Conservation (phyloP, 2,329 filamentous ascomycete genomes). For the Colletotrichum sublineola region DNA sequence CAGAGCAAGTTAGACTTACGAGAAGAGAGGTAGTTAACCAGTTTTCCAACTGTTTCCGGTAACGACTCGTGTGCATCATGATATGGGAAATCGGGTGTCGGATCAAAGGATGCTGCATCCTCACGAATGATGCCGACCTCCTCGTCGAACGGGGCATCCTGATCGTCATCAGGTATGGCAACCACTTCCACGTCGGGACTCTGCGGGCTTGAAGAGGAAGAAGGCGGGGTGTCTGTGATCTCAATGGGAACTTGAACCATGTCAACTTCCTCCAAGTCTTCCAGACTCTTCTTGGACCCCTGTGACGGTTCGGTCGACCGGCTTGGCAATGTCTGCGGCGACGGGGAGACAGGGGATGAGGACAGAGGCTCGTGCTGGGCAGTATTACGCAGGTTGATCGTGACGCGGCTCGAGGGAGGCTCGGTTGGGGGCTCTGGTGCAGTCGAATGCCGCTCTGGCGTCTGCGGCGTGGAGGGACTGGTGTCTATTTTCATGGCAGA, state of each 20-base stretch:
- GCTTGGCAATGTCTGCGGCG: conserved; percentile 44
- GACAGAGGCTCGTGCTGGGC: conserved; percentile 56
- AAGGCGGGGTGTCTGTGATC: conserved; percentile 48
- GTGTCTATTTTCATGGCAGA: conserved; percentile 58
- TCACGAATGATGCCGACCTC: conserved; percentile 44
- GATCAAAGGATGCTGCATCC: conserved; percentile 52
- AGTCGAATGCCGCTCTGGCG: conserved; percentile 54
- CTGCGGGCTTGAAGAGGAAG: conserved; percentile 54
- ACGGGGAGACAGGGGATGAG: conserved; percentile 60
- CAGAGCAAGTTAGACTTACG: conserved; percentile 45
- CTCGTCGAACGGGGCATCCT: conserved; percentile 48
- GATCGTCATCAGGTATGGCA: conserved; percentile 54
- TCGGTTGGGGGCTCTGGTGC: conserved; percentile 53
- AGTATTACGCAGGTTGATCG: conserved; percentile 69
- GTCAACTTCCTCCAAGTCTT: conserved; percentile 56
- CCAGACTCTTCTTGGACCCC: conserved; percentile 59
- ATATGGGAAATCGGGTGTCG: conserved; percentile 63
- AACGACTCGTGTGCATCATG: conserved; percentile 50
- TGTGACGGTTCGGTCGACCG: conserved; percentile 27
- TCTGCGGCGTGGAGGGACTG: conserved; percentile 57
- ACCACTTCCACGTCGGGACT: conserved; percentile 62
- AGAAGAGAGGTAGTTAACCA: conserved; percentile 53
- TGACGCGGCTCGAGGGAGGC: conserved; percentile 69
- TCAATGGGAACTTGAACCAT: conserved; percentile 48
- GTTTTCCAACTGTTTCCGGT: conserved; percentile 51